Base-by-base conservation (phyloP, 768 basidiomycete species). In the Hygrocybe punicea region DNA sequence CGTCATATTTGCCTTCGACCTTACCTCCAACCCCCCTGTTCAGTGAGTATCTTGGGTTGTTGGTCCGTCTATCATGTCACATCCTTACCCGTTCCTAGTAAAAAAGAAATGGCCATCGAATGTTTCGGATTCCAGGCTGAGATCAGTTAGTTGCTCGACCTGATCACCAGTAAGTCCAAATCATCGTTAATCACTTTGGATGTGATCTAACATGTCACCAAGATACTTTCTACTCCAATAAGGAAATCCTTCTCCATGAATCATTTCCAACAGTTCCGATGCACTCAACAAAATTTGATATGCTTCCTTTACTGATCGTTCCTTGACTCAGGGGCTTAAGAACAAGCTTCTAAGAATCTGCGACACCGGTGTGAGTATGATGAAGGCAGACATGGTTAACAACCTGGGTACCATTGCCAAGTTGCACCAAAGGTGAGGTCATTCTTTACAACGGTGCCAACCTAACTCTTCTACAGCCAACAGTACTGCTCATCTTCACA, bases 221-320 rank as follows among this genome's bases (percentile, higher is more conserved):
- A 92, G 91, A 98, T 83, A 98, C 96, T 61, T 98, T 98, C 87
- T 99, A 98, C 86, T 97, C 94, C 61, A 98, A 99, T 87, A 99
- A 99, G 83, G 96, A 98, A 79, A 98, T 99, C 75, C 98, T 98
- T 86, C 87, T 99, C 65, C 91, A 96, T 73, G 97, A 98, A 78
- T 61, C 98, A 98, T 96, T 77, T 98, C 96, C 62, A 98, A 98
- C 79, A 78, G 81, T 63, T 98, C 97, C 59, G 97, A 98, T 85
- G 97, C 97, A 50, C 85, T 98, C 75, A 96, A 99, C 81, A 98
- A 98, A 83, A 91, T 98, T 69, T 92, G 97, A 48, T 99, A 98
- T 74, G 84, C 90, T 35, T 96, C 97, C 54, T 81, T 98, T 63
- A 99, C 96, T 63, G 92, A 98, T 81, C 90, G 13, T 89, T 76